A percentile compares a stretch with the other conserved stretches of the same genome.
These are phyloP conservation scores for Musa acuminata DNA, from an alignment of 176 grass and related monocot species.

Conservation along the genomic window DNA sequence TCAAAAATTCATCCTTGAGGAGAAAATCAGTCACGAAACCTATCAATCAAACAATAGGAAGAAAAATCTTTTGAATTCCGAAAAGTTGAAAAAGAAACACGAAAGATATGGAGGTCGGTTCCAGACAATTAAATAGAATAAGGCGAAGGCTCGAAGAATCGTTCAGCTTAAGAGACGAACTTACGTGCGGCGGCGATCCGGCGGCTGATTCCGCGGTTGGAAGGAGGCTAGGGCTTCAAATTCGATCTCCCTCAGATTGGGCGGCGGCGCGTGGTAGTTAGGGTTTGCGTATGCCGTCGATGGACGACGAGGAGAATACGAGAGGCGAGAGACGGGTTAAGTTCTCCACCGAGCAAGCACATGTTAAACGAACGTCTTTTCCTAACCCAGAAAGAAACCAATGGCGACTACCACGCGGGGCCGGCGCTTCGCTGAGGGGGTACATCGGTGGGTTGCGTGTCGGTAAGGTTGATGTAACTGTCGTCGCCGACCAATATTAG, in stretches of 20 bases:
- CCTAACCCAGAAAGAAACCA: not conserved
- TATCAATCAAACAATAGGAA: not conserved
- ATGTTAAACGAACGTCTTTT: not conserved
- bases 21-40: not conserved
- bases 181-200: too few species aligned
- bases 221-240: not conserved
- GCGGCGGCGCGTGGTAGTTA: conserved; percentile 4
- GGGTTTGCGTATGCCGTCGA: conserved; percentile 21
- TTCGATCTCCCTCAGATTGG: not conserved
- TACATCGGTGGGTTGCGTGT: too few species aligned
- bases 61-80: not conserved
- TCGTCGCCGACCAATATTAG: not conserved
- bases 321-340: conserved; percentile 1
- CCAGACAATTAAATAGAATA: not conserved
- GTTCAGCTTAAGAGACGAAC: not conserved
- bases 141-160: too few species aligned
- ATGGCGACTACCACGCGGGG: not conserved
- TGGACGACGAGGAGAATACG: not conserved
- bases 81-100: not conserved
- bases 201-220: not conserved
- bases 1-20: not conserved
- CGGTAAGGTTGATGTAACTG: not conserved
- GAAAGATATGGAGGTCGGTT: not conserved
- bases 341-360: not conserved
- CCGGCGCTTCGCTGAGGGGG: not conserved